Evolutionary conservation across 345 rosid species (phyloP).

Genomic region (Iberis pinnata): DNA sequence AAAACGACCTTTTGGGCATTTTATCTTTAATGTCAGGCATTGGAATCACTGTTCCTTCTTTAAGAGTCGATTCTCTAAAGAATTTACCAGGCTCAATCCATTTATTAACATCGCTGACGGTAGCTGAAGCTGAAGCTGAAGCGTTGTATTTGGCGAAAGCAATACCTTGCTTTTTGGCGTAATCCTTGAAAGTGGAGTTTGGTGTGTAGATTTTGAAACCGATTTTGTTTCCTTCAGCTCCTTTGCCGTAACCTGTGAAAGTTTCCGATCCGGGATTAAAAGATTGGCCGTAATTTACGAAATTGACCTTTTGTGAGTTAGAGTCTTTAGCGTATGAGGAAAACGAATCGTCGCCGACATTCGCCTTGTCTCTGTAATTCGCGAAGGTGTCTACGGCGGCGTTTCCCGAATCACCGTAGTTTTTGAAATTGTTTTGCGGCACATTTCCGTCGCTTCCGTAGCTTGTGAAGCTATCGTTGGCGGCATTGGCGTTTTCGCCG

Average conservation of each 20-base stretch:
- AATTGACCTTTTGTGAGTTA: slow-evolving; percentile 33
- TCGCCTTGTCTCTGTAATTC: slow-evolving; percentile 49
- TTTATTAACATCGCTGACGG: slow-evolving; percentile 38
- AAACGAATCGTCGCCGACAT: slow-evolving; percentile 58
- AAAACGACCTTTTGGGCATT: slow-evolving; percentile 82
- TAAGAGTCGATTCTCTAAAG: slow-evolving; percentile 52
- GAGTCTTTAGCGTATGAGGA: slow-evolving; percentile 60
- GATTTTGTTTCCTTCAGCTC: slow-evolving; percentile 28
- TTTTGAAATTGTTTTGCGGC: slow-evolving; percentile 57
- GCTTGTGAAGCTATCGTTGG: slow-evolving; percentile 53
- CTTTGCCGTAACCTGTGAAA: slow-evolving; percentile 54
- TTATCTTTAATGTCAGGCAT: slow-evolving; percentile 82
- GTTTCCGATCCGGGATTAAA: slow-evolving; percentile 50
- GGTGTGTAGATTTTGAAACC: slow-evolving; percentile 49
- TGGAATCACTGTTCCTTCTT: slow-evolving; percentile 54
- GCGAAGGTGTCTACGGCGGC: slow-evolving; percentile 39
- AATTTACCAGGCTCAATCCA: slow-evolving; percentile 92
- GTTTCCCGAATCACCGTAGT: slow-evolving; percentile 49
- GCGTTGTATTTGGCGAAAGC: slow-evolving; percentile 43
- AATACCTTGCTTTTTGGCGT: slow-evolving; percentile 37
- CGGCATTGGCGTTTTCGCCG: slow-evolving; percentile 52
- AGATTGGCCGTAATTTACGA: slow-evolving; percentile 48
- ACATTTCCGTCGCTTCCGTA: slow-evolving; percentile 59
- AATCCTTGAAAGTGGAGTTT: slow-evolving; percentile 48
- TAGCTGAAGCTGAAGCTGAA: neutral